phyloP scores from a whole-genome alignment of 129 eudicot species.

The sunflower (Helianthus annuus) region HanXRQr2.0-SUNRISE NC_035448.2:2652845-2653344 shows the following conservation, averaged over 20 bases:
- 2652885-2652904: constrained; percentile 86
- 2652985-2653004: constrained; percentile 47
- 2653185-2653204: constrained; percentile 33
- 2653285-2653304: constrained; percentile 88
- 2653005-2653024: constrained; percentile 72
- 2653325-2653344: constrained; percentile 3
- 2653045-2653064: constrained; percentile 51
- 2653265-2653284: constrained; percentile 92
- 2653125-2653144: constrained; percentile 40
- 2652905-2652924: constrained; percentile 95
- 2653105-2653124: constrained; percentile 55
- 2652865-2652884: constrained; percentile 65
- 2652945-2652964: constrained; percentile 71
- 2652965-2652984: constrained; percentile 59
- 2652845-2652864: constrained; percentile 49
- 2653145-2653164: constrained; percentile 59
- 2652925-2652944: constrained; percentile 87
- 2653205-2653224: constrained; percentile 66
- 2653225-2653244: constrained; percentile 66
- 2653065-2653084: constrained; percentile 54
- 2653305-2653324: constrained; percentile 1
- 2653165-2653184: constrained; percentile 64
- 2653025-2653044: constrained; percentile 44
- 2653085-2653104: constrained; percentile 42
- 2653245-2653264: constrained; percentile 67